Percentiles rank a stretch among this genome's conserved stretches.
Conservation (phyloP, 805 yeast species). For the Yarrowia yakushimensis region DNA sequence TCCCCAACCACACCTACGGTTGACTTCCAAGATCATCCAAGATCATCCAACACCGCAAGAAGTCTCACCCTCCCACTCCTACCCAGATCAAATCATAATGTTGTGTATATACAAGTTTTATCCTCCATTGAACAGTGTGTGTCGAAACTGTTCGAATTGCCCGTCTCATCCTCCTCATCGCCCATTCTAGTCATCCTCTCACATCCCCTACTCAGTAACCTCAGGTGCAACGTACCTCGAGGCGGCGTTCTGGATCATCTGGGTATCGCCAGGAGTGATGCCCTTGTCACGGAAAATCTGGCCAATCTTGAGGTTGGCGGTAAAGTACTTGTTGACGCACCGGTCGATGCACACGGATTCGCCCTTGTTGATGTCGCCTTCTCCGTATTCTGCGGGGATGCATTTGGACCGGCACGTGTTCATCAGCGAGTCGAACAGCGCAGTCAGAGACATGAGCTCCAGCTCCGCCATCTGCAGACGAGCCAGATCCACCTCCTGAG, state of each 20-base stretch:
- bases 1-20: neutral
- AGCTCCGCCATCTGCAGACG: slow-evolving; percentile 37
- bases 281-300: slow-evolving; percentile 31
- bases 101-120: slow-evolving; percentile 11
- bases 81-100: slow-evolving; percentile 1
- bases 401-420: slow-evolving; percentile 70
- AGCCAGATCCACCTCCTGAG: slow-evolving; percentile 36
- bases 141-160: no score
- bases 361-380: slow-evolving; percentile 79
- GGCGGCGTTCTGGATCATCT: slow-evolving; percentile 14
- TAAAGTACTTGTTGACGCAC: slow-evolving; percentile 80
- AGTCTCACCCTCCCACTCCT: neutral
- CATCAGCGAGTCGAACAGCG: slow-evolving; percentile 44
- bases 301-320: slow-evolving; percentile 51
- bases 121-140: neutral
- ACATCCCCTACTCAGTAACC: neutral
- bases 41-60: no score
- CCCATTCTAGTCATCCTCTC: no score
- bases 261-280: slow-evolving; percentile 27
- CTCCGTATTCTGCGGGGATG: slow-evolving; percentile 80
- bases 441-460: slow-evolving; percentile 37
- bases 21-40: no score
- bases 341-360: slow-evolving; percentile 79
- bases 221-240: neutral
- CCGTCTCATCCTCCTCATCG: no score